Evolutionary conservation across 2,329 filamentous ascomycete genomes (phyloP).

Genomic region (Stemphylium beticola): DNA sequence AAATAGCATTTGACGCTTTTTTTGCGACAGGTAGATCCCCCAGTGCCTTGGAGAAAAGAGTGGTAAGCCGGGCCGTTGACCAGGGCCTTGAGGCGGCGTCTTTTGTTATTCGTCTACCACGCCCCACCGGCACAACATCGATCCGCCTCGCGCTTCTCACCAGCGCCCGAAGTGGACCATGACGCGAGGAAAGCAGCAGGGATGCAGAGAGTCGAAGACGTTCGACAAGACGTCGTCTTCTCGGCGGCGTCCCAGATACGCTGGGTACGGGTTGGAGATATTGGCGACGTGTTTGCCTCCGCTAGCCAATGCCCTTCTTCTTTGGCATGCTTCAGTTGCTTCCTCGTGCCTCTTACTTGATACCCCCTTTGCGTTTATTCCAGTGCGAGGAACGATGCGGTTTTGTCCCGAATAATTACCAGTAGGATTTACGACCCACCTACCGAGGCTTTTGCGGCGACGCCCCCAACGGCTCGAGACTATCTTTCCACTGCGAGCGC

Average conservation of each 20-base stretch:
- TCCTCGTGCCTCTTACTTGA: not conserved
- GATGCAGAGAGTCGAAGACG: conserved; percentile 17
- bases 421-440: not conserved
- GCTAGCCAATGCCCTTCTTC: not conserved
- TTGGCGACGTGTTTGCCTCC: conserved; percentile 16
- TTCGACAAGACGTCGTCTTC: conserved; percentile 21
- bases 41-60: not conserved
- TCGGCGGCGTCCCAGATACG: conserved; percentile 13
- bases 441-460: not conserved
- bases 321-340: not conserved
- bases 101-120: not conserved
- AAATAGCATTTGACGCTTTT: not conserved
- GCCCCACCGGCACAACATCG: conserved; percentile 20
- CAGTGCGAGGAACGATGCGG: conserved; percentile 9
- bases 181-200: conserved; percentile 21
- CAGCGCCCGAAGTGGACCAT: conserved; percentile 15
- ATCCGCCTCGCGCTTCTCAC: conserved; percentile 9
- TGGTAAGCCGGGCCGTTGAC: conserved; percentile 10
- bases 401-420: not conserved
- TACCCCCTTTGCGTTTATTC: not conserved
- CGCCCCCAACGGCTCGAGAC: not conserved
- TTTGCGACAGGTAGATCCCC: not conserved
- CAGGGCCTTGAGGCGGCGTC: not conserved
- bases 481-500: conserved; percentile 10
- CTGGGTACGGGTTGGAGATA: conserved; percentile 10